Base-by-base conservation (phyloP, 164 flowering plant genomes). In the Annona cherimola region DNA sequence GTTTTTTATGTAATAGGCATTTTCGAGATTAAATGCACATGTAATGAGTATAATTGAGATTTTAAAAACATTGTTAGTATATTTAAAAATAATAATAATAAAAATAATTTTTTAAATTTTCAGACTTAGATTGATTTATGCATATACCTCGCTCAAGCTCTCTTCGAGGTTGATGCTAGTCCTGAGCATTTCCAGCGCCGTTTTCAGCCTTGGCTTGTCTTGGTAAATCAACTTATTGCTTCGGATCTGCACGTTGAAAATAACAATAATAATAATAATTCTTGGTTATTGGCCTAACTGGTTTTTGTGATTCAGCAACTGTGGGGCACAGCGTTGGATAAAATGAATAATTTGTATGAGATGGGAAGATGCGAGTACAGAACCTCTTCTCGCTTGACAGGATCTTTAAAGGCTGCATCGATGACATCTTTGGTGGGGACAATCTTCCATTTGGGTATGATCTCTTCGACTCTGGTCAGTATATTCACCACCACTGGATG, bases 401-500 rank as follows among this genome's bases (percentile, higher is more conserved):
- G 97, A 76, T 93, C 97, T 75, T 96, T 91, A 81, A 93, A 96
- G 66, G 98, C 94, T 0, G 98, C 78, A 63, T 95, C 88, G 41
- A 95, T 95, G 40, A 95, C 96, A 70, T 95, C 98, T 72, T 87
- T 95, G 1, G 91, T 78, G 5, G 99, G 99, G 43, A 95, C 99
- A 11, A 95, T 91, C 79, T 93, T 95, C 99, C 99, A 96, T 77
- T 88, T 96, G 2, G 99, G 98, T 74, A 96, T 92, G 40, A 96
- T 72, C 66, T 92, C 97, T 77, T 92, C 99, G 61, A 93, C 83
- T 75, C 66, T 83, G 1, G 98, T 96, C 78, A 96, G 73, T 61
- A 93, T 46, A 71, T 84, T 92, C 45, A 93, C 83, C 55, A 93
- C 92, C 65, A 90, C 72, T 0, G 95, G 97, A 60, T 92, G 99